Percentiles rank a stretch among this genome's conserved stretches.
Conservation (phyloP, 1,284 basidiomycete species). For the Grifola frondosa region DNA sequence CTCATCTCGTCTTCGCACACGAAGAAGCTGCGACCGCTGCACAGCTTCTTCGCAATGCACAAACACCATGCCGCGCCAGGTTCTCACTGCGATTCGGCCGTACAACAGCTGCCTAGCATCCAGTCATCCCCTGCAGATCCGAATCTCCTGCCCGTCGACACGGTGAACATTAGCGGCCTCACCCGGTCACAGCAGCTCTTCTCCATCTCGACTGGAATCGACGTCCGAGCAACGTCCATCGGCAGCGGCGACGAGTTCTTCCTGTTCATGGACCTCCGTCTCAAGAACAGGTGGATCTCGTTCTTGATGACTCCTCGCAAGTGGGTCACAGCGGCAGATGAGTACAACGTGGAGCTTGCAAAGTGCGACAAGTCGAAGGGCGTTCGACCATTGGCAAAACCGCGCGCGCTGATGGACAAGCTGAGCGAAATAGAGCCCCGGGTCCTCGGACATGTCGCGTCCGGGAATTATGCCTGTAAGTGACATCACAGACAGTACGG, state of each 20-base stretch:
- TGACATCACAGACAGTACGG: no score
- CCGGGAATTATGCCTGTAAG: neutral
- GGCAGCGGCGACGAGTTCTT: conserved; percentile 2
- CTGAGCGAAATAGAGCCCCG: neutral
- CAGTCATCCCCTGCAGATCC: no score
- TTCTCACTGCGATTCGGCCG: no score
- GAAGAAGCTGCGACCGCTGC: no score
- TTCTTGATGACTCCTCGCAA: conserved; percentile 8
- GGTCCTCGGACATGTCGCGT: neutral
- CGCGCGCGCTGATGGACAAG: neutral
- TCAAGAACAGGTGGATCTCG: conserved; percentile 6
- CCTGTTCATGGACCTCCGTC: conserved; percentile 13
- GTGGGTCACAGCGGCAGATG: conserved; percentile 7
- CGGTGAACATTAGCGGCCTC: neutral
- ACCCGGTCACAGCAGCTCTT: conserved; percentile 9
- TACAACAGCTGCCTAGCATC: no score
- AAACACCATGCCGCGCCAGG: no score
- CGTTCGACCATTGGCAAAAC: neutral
- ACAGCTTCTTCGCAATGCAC: no score
- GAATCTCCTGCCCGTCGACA: no score
- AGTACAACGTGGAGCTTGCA: neutral
- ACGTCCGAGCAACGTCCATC: conserved; percentile 1
- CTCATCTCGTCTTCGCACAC: no score
- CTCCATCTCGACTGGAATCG: conserved; percentile 8
- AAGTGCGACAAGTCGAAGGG: neutral